Evolutionary conservation across 1,139 yeast species (phyloP), one percentile per base, ranked within the genome.

Genomic region (Debaryomyces subglobosus): DNA sequence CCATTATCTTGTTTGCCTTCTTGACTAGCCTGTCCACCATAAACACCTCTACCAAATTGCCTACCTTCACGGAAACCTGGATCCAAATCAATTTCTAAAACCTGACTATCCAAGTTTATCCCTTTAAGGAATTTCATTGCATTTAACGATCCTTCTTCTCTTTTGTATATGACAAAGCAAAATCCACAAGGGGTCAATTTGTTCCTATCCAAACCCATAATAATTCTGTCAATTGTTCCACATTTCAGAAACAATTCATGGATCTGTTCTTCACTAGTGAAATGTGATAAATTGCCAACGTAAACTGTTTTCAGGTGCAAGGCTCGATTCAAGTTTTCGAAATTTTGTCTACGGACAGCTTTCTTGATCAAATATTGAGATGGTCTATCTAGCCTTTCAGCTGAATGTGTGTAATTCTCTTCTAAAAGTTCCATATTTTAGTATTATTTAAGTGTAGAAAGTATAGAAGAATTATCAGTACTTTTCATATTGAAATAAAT

Each of bases 1-100:
- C 61, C 65, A 38, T 58, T 55, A 44, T 57, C 59, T 34, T 54
- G 58, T 20, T 55, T 50, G 15, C 60, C 62, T 56, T 75, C 80
- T 44, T 72, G 78, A 40, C 71, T 59, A 0, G 74, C 79, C 67
- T 94, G 99, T 1, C 97, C 98, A 46, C 98, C 98, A 54, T 82
- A 84, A 24, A 80, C 78, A 41, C 98, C 98, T 58, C 99, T 79
- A 13, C 98, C 98, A 63, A 84, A 92, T 63, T 94, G 97, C 57
- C 99, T 77, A 0, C 98, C 98, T 59, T 92, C 97, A 55, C 80
- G 81, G 64, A 92, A 92, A 0, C 99, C 99, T 0, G 97, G 96
- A 63, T 92, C 99, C 58, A 94, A 73, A 67, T 92, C 99, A 43
- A 92, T 87, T 42, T 88, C 85, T 56, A 92, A 78, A 25, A 76